Base-by-base conservation (phyloP, 306 rosid genomes). In the Citrullus mucosospermus region DNA sequence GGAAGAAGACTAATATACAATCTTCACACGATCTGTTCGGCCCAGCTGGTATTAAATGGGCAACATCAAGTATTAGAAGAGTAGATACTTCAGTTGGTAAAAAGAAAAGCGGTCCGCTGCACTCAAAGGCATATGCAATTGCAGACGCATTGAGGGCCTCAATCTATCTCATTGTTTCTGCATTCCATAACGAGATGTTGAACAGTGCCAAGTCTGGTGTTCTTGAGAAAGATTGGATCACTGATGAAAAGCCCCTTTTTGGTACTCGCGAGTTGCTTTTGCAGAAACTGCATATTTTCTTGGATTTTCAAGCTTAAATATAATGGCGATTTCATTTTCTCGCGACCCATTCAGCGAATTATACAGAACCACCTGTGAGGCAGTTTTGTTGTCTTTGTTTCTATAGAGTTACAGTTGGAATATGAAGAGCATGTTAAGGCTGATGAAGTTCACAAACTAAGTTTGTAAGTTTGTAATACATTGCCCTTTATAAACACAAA, bases 141-240 rank as follows among this genome's bases (percentile, higher is more conserved):
- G 91, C 98, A 56, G 98, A 96, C 73, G 90, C 88, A 81, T 88
- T 92, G 79, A 92, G 84, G 87, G 88, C 80, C 62, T 90, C 98
- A 6, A 88, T 92, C 82, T 96, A 96, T 86, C 90, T 84, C 44
- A 78, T 96, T 44, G 98, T 92, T 67, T 86, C 93, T 56, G 83
- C 93, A 76, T 96, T 90, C 84, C 90, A 96, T 32, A 90, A 85
- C 60, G 98, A 92, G 79, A 96, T 92, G 97, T 77, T 81, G 82
- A 85, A 88, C 73, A 88, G 97, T 79, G 91, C 93, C 57, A 92
- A 92, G 83, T 83, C 86, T 30, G 93, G 91, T 53, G 80, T 87
- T 76, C 90, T 92, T 16, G 99, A 95, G 83, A 95, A 91, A 82
- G 92, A 95, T 70, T 96, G 99, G 99, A 60, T 91, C 77, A 80